A percentile compares a stretch with the other conserved stretches of the same genome.
Evolutionary conservation across 2,329 filamentous ascomycete species (phyloP).

Genomic region (Rhinocladiella similis): DNA sequence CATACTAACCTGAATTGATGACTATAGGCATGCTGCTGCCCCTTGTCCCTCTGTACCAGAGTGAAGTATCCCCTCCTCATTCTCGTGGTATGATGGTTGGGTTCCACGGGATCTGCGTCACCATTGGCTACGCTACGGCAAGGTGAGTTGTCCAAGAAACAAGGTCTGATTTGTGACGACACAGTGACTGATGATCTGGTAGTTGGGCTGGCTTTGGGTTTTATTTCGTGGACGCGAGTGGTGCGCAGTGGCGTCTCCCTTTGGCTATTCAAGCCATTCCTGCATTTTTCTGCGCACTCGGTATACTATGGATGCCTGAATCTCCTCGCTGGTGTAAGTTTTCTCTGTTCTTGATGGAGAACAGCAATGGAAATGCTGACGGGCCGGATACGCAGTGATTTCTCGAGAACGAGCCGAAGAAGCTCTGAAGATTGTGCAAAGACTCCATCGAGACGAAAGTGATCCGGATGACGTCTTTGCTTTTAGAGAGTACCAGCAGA

Average conservation of each 20-base stretch:
- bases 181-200: slow-evolving; percentile 7
- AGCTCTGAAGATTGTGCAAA: slow-evolving; percentile 36
- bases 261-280: slow-evolving; percentile 71
- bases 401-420: slow-evolving; percentile 37
- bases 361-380: no score
- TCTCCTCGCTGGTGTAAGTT: slow-evolving; percentile 64
- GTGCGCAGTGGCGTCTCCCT: slow-evolving; percentile 63
- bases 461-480: slow-evolving; percentile 9
- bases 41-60: slow-evolving; percentile 27
- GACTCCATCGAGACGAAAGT: slow-evolving; percentile 8
- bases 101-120: slow-evolving; percentile 32
- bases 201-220: slow-evolving; percentile 32
- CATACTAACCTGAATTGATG: not conserved
- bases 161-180: not conserved
- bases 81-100: slow-evolving; percentile 31
- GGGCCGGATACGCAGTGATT: no score
- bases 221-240: slow-evolving; percentile 28
- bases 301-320: slow-evolving; percentile 79
- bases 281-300: slow-evolving; percentile 63
- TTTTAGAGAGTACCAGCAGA: slow-evolving; percentile 12
- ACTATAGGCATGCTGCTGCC: slow-evolving; percentile 4
- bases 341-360: no score
- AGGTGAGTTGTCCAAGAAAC: slow-evolving; percentile 1
- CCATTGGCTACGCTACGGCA: slow-evolving; percentile 2
- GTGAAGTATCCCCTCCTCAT: slow-evolving; percentile 32